These are phyloP conservation scores for Cytospora leucostoma DNA, from an alignment of 2,329 filamentous ascomycete genomes.

Conservation along the genomic window DNA sequence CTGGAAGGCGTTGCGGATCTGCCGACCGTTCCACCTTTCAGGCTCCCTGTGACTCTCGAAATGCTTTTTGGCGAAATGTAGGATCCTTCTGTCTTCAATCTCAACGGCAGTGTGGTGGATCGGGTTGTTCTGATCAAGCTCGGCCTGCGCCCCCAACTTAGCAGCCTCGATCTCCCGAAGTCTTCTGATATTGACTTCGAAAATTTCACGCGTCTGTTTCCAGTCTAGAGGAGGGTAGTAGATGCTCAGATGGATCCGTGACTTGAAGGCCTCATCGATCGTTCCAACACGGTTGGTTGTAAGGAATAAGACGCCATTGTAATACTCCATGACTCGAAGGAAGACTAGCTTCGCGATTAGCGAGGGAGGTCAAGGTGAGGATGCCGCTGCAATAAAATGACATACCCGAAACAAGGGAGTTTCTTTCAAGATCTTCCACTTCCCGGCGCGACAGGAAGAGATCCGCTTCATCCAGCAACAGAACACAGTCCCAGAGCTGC, in stretches of 20 bases:
- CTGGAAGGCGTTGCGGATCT: constrained; percentile 22
- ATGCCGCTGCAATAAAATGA: fast-evolving
- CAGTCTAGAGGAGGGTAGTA: constrained; percentile 37
- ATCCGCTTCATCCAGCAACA: constrained; percentile 45
- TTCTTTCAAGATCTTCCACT: constrained; percentile 34
- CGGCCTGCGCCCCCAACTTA: neutral
- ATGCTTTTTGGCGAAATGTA: neutral
- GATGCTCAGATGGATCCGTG: constrained; percentile 42
- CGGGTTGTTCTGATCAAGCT: neutral
- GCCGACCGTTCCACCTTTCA: constrained; percentile 20
- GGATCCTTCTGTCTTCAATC: constrained; percentile 2
- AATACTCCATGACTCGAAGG: constrained; percentile 39
- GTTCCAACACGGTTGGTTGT: constrained; percentile 49
- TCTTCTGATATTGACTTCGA: constrained; percentile 33
- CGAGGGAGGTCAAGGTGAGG: neutral
- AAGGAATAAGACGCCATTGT: constrained; percentile 44
- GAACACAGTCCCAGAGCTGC: constrained; percentile 42
- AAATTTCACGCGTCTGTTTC: constrained; percentile 33
- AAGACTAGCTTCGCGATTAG: constrained; percentile 37
- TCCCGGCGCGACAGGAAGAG: constrained; percentile 41
- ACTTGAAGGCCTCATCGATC: constrained; percentile 49
- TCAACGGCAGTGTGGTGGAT: neutral
- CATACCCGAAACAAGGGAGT: constrained; percentile 34
- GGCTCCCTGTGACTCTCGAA: neutral
- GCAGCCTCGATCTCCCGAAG: constrained; percentile 10